These are phyloP conservation scores for Paramecium sexaurelia DNA, from an alignment of 73 alveolate species.

Conservation along the genomic window DNA sequence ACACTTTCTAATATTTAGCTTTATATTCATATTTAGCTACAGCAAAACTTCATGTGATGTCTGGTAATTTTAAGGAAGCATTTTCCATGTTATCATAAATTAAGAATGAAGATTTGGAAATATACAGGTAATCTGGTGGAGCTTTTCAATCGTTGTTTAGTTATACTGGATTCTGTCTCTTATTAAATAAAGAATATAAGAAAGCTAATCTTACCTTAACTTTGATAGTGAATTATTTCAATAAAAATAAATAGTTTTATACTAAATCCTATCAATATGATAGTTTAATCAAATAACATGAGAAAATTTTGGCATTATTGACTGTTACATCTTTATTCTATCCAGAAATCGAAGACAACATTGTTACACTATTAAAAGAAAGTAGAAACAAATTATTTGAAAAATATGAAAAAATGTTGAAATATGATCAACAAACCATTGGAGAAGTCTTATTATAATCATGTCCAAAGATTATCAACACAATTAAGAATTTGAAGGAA, in stretches of 20 bases:
- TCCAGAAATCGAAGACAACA: conserved; percentile 12
- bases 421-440: not conserved
- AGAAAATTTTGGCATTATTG: not conserved
- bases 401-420: not conserved
- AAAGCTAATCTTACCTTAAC: conserved; percentile 22
- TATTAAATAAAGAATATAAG: not conserved
- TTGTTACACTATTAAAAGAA: not conserved
- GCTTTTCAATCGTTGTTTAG: not conserved
- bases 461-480: not conserved
- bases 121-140: conserved; percentile 7
- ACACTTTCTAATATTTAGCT: not conserved
- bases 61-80: not conserved
- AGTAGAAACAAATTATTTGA: conserved; percentile 14
- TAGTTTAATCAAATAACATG: not conserved
- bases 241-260: conserved; percentile 11
- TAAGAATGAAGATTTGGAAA: not conserved
- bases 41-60: not conserved
- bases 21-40: not conserved
- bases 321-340: not conserved
- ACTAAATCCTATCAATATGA: conserved; percentile 51
- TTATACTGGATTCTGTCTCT: conserved; percentile 13
- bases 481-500: conserved; percentile 3
- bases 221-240: not conserved
- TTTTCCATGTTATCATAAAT: not conserved
- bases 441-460: conserved; percentile 10